Evolutionary conservation across 2,329 filamentous ascomycete species (phyloP).

Genomic region (Pseudogymnoascus sp.): DNA sequence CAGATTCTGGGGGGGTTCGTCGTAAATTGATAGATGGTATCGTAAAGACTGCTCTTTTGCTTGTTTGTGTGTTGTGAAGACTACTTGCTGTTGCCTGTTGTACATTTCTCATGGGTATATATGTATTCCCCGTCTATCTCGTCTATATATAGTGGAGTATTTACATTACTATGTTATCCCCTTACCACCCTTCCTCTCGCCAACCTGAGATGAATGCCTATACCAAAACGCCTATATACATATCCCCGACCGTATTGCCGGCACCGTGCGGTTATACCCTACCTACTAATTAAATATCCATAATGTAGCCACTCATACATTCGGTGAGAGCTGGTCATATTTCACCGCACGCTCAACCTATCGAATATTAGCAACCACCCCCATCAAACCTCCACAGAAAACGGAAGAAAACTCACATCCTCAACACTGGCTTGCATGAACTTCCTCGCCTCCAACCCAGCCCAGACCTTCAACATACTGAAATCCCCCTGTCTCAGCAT

Average conservation of each 20-base stretch:
- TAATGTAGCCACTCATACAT: slow-evolving; percentile 49
- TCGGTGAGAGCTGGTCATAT: slow-evolving; percentile 81
- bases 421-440: slow-evolving; percentile 88
- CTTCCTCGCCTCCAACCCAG: slow-evolving; percentile 78
- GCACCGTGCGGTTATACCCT: not conserved
- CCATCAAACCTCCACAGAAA: slow-evolving; percentile 14
- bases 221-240: slow-evolving; percentile 9
- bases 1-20: not conserved
- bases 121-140: not conserved
- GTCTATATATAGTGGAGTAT: slow-evolving; percentile 8
- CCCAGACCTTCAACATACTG: slow-evolving; percentile 86
- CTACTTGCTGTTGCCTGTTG: not conserved
- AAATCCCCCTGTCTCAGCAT: slow-evolving; percentile 69
- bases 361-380: slow-evolving; percentile 13
- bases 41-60: not conserved
- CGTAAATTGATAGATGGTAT: not conserved
- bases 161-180: not conserved
- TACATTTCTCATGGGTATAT: not conserved
- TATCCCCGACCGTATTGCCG: not conserved
- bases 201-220: not conserved
- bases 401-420: slow-evolving; percentile 53
- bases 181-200: not conserved
- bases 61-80: not conserved
- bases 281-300: not conserved
- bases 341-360: slow-evolving; percentile 84